phyloP scores from a whole-genome alignment of 2,329 filamentous ascomycete genomes.

The Paraphaeosphaeria sporulosa region DNA sequence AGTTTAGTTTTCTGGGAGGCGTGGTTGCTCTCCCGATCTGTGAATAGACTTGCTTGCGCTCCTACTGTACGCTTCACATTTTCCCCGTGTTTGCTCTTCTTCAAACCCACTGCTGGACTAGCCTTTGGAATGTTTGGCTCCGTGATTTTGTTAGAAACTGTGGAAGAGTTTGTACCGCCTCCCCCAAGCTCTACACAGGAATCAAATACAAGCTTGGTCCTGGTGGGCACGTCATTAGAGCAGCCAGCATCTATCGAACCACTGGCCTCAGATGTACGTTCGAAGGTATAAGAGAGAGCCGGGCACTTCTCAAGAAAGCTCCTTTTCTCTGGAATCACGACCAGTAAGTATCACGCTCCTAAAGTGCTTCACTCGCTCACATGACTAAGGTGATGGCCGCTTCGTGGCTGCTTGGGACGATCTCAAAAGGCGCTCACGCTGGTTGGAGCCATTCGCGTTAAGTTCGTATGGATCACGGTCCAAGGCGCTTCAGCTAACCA shows the following conservation, averaged over 20 bases:
- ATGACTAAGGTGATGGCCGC: neutral
- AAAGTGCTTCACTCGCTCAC: neutral
- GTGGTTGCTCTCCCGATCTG: conserved; percentile 9
- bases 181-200: too few relatives aligned
- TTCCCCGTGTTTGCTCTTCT: too few relatives aligned
- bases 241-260: neutral
- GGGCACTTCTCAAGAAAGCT: conserved; percentile 25
- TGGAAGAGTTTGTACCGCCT: neutral
- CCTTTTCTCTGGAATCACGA: conserved; percentile 27
- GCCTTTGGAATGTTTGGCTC: too few relatives aligned
- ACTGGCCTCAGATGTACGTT: neutral
- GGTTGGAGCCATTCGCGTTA: neutral
- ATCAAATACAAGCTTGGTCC: neutral
- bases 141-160: neutral
- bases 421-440: neutral
- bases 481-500: neutral
- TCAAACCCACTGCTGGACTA: too few relatives aligned
- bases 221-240: neutral
- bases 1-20: conserved; percentile 6
- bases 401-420: neutral
- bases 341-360: conserved; percentile 15
- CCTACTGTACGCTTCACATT: too few relatives aligned
- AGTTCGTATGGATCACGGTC: neutral
- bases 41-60: conserved; percentile 12
- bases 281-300: neutral